Conservation (phyloP, 352 stramenopile genomes). For the Phytophthora litchii region DNA sequence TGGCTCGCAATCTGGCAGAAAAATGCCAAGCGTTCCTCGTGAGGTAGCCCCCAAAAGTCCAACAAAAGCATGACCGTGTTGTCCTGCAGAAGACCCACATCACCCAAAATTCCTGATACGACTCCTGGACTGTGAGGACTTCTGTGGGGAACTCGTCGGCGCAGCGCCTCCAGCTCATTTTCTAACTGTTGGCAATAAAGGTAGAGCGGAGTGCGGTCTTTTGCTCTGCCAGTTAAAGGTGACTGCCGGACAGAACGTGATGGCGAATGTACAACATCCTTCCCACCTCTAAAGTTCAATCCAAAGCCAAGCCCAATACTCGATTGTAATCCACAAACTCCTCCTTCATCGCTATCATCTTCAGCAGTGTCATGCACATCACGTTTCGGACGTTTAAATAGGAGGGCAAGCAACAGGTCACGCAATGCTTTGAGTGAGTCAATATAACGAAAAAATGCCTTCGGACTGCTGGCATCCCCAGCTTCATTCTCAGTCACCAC, state of each 20-base stretch:
- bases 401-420: slow-evolving; percentile 49
- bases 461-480: slow-evolving; percentile 35
- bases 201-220: slow-evolving; percentile 47
- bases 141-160: slow-evolving; percentile 33
- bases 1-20: slow-evolving; percentile 78
- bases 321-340: slow-evolving; percentile 5
- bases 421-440: slow-evolving; percentile 61
- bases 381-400: slow-evolving; percentile 45
- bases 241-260: slow-evolving; percentile 1
- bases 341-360: slow-evolving; percentile 30
- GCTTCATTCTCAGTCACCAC: slow-evolving; percentile 53
- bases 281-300: slow-evolving; percentile 24
- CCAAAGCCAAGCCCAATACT: slow-evolving; percentile 37
- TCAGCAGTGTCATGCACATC: slow-evolving; percentile 17
- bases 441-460: slow-evolving; percentile 59
- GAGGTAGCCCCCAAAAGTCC: slow-evolving; percentile 70
- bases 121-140: slow-evolving; percentile 28
- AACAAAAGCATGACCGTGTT: slow-evolving; percentile 64
- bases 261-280: neutral
- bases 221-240: neutral
- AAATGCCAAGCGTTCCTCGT: slow-evolving; percentile 62
- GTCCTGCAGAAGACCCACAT: slow-evolving; percentile 61
- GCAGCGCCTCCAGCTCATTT: slow-evolving; percentile 54
- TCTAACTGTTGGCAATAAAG: slow-evolving; percentile 74
- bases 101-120: slow-evolving; percentile 29